Evolutionary conservation across 257 asterid genomes (phyloP), one percentile per base, ranked within the genome.

Genomic region (Nicotiana tabacum): DNA sequence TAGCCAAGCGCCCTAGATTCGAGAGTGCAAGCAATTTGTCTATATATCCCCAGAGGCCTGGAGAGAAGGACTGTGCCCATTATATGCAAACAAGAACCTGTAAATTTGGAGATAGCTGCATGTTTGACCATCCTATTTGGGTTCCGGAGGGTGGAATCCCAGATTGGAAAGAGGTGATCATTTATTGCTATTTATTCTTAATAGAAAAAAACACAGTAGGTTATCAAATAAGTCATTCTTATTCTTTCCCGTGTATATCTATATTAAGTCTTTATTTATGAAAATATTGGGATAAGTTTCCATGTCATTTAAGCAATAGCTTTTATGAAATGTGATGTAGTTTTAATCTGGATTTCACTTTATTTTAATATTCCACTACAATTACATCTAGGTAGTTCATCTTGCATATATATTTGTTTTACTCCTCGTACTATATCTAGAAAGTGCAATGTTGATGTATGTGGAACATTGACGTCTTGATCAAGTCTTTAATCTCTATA

Each of bases 131-230:
- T 93, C 99, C 99, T 90, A 90, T 94, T 90, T 96, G 99, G 99
- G 98, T 96, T 87, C 99, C 99, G 62, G 98, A 94, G 89, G 98
- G 99, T 90, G 99, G 99, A 89, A 92, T 94, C 90, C 99, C 99
- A 84, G 97, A 96, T 89, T 96, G 99, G 99, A 91, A 93, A 94
- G 99, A 96, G 99, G 99, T 96, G 99, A 96, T 86, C 69, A 69
- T 84, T 88, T 87, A 88, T 89, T 87, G 89, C 87, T 87, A 85
- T 83, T 88, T 82, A 58, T 65, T 46, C 30, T 81, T 51, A 30
- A 81, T 51, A 74, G 43, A 74, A 69, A 58, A 21, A 66, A 81
- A 51, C 83, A 62, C 76, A 65, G 2, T 46, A 81, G 85, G 87
- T 84, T 83, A 81, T 87, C 78, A 84, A 84, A 53, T 84, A 89